Evolutionary conservation across 2,329 filamentous ascomycete species (phyloP), one percentile per base, ranked within the genome.

Genomic region (Fusarium virguliforme): DNA sequence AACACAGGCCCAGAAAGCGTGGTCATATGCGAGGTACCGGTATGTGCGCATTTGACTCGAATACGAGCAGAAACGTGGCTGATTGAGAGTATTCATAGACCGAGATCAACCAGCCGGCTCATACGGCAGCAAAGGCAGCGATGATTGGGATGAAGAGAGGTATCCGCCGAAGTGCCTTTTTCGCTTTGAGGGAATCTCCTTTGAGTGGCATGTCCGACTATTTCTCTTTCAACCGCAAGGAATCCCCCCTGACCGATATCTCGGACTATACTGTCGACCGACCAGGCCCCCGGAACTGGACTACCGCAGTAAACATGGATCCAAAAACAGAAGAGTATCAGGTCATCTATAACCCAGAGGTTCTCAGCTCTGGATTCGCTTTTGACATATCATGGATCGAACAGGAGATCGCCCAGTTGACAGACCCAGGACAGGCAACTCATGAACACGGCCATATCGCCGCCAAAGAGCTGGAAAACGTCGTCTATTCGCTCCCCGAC

Each of bases 401-500:
- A 53, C 50, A 41, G 10, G 53, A 61, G 30, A 65, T 65, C 24
- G 63, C 63, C 28, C 48, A 51, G 24, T 15, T 65, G 15, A 32
- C 50, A 8, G 35, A 50, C 4, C 62, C 41, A 24, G 57, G 48
- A 8, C 48, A 60, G 8, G 30, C 15, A 4, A 35, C 26, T 9
- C 13, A 9, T 13, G 15, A 24, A 26, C 24, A 26, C 8, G 46
- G 37, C 10, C 28, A 50, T 8, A 57, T 65, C 34, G 13, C 41
- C n/a, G 57, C 58, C 10, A 30, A 62, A n/a, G 55, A 41, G 35
- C 41, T 65, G 6, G 63, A 62, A 41, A 35, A 53, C 13, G 30
- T 65, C 6, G 51, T 50, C 34, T 51, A 57, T 37, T 32, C 63
- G 9, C 40, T 65, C 3, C 58, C 63, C 24, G 63, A 65, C 22